Evolutionary conservation across 352 stramenopile species (phyloP).

Genomic region (Synura sp.): DNA sequence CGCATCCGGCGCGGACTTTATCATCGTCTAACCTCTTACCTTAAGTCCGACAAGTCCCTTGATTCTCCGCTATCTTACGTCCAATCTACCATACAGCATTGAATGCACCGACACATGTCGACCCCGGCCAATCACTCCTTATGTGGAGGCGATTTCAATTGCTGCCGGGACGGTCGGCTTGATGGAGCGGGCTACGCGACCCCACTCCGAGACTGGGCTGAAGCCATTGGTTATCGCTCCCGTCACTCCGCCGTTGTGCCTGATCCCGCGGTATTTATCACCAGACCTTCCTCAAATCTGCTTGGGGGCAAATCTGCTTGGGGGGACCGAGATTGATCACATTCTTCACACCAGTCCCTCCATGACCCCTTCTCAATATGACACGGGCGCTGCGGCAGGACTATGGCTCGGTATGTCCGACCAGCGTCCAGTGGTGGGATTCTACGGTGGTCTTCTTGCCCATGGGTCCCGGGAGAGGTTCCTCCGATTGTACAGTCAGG

Average conservation of each 20-base stretch:
- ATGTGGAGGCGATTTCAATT: no score
- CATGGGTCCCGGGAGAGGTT: neutral
- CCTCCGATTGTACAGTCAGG: neutral
- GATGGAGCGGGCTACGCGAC: neutral
- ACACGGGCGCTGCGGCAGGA: neutral
- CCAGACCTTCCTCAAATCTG: neutral
- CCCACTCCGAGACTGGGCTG: neutral
- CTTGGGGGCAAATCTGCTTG: no score
- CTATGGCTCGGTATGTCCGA: neutral
- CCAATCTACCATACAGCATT: no score
- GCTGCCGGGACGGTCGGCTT: neutral
- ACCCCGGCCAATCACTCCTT: neutral
- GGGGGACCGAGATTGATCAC: slow-evolving; percentile 12
- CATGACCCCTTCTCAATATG: no score
- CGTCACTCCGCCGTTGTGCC: neutral
- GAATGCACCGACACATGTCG: neutral
- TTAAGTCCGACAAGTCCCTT: neutral
- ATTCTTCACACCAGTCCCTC: no score
- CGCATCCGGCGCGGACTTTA: no score
- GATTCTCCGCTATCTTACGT: no score
- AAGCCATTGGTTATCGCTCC: neutral
- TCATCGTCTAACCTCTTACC: neutral
- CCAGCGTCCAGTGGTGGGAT: no score
- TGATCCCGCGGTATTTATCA: neutral
- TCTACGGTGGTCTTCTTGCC: neutral